Conservation (phyloP, 352 stramenopile species). For the Phytophthora chlamydospora region DNA sequence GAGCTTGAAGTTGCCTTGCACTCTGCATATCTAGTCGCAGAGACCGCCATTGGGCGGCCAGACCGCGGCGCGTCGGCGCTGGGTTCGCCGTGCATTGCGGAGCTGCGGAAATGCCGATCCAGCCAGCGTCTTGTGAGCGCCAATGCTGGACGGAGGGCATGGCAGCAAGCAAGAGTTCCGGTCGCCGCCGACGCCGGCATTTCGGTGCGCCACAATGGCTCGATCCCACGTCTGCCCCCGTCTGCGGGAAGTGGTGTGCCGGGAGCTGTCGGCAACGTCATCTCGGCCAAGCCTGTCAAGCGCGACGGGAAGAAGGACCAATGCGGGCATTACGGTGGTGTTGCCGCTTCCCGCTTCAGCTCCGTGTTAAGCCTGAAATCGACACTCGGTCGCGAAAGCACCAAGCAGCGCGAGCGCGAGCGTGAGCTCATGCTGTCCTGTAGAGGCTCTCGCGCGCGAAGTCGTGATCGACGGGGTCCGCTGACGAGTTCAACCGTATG, state of each 20-base stretch:
- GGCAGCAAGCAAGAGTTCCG: no score
- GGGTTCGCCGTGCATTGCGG: no score
- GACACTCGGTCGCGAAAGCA: no score
- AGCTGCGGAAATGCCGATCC: no score
- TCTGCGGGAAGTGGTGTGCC: conserved; percentile 39
- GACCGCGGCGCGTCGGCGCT: no score
- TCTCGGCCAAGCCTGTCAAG: conserved; percentile 12
- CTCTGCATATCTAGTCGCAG: conserved; percentile 13
- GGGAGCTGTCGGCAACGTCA: conserved; percentile 24
- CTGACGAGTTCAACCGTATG: conserved; percentile 16
- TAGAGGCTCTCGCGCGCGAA: no score
- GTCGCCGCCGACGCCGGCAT: conserved; percentile 5
- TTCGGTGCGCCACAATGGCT: conserved; percentile 32
- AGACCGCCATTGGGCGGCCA: neutral
- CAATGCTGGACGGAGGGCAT: no score
- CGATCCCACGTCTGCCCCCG: conserved; percentile 31
- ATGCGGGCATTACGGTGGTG: conserved; percentile 9
- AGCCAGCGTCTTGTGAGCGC: no score
- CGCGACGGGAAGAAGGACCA: conserved; percentile 16
- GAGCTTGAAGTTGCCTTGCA: conserved; percentile 34
- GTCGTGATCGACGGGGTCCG: neutral
- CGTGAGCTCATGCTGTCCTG: no score
- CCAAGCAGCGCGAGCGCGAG: no score
- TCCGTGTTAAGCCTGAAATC: neutral
- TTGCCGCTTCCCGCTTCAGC: conserved; percentile 1